These are phyloP conservation scores for Candida smagusa DNA, from an alignment of 1,139 yeast species.

Conservation along the genomic window DNA sequence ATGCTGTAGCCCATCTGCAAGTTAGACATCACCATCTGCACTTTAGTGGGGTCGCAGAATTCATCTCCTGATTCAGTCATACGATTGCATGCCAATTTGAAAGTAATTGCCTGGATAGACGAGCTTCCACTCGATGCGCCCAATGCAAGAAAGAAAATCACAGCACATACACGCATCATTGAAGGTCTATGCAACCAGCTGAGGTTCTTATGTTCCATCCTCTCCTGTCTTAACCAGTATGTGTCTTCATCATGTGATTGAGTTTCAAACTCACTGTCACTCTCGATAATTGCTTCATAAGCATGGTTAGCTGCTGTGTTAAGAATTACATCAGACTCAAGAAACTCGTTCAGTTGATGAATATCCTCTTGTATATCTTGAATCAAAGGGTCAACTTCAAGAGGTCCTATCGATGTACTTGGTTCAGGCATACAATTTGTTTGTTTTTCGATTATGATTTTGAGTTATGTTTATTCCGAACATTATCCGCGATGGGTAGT, in stretches of 20 bases:
- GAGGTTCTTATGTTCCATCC: constrained; percentile 25
- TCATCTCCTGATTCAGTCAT: constrained; percentile 11
- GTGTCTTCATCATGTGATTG: constrained; percentile 36
- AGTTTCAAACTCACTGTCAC: constrained; percentile 26
- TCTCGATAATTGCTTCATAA: constrained; percentile 28
- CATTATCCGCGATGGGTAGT: too few relatives aligned
- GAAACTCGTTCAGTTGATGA: neutral
- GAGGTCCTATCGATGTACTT: too few relatives aligned
- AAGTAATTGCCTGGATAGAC: constrained; percentile 30
- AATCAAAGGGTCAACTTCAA: too few relatives aligned
- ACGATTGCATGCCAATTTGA: constrained; percentile 38
- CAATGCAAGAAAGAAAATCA: constrained; percentile 28
- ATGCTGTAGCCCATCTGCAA: constrained; percentile 30
- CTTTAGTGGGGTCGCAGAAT: constrained; percentile 28
- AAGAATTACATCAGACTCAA: constrained; percentile 7
- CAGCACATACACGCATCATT: constrained; percentile 27
- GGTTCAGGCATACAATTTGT: too few relatives aligned
- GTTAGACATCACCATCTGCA: constrained; percentile 37
- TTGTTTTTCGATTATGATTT: too few relatives aligned
- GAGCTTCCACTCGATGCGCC: constrained; percentile 32
- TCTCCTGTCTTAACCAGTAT: constrained; percentile 37
- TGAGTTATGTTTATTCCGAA: too few relatives aligned
- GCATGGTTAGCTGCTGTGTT: constrained; percentile 26
- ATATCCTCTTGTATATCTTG: too few relatives aligned
- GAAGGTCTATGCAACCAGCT: constrained; percentile 38